These are phyloP conservation scores for Cryphonectria naterciae DNA, from an alignment of 2,329 filamentous ascomycete species.

Conservation along the genomic window DNA sequence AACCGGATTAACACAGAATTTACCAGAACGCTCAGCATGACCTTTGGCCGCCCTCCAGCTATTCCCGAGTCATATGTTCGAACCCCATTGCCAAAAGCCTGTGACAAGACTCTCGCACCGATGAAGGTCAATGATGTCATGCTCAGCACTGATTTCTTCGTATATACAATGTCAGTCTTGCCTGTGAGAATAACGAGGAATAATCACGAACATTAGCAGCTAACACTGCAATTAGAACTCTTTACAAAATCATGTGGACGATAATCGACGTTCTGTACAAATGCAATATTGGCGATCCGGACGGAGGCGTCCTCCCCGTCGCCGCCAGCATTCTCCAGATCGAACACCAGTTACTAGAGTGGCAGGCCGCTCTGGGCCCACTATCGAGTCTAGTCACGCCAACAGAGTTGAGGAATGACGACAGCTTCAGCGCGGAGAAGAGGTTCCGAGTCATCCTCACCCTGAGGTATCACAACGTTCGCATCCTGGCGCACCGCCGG, in stretches of 20 bases:
- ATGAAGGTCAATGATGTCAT: slow-evolving; percentile 21
- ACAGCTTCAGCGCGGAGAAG: slow-evolving; percentile 32
- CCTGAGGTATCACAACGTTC: slow-evolving; percentile 40
- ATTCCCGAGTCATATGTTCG: slow-evolving; percentile 51
- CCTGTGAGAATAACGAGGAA: too few relatives aligned
- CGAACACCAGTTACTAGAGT: slow-evolving; percentile 44
- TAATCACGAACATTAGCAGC: not conserved
- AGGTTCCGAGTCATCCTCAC: slow-evolving; percentile 46
- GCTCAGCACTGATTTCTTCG: slow-evolving; percentile 37
- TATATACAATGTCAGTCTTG: slow-evolving; percentile 39
- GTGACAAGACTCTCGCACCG: not conserved
- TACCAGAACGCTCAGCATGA: slow-evolving; percentile 52
- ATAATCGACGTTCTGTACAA: slow-evolving; percentile 48
- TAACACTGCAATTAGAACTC: slow-evolving; percentile 32
- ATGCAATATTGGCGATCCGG: slow-evolving; percentile 44
- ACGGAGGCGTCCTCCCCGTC: slow-evolving; percentile 25
- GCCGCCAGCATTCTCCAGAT: slow-evolving; percentile 43
- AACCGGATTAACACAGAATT: slow-evolving; percentile 6
- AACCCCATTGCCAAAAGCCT: slow-evolving; percentile 40
- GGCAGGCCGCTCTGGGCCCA: slow-evolving; percentile 41
- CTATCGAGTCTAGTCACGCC: slow-evolving; percentile 35
- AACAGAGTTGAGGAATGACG: slow-evolving; percentile 32
- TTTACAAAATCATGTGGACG: slow-evolving; percentile 41
- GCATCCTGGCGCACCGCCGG: slow-evolving; percentile 39
- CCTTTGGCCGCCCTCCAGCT: slow-evolving; percentile 51